Conservation (phyloP, 2,329 filamentous ascomycete genomes). For the Teratosphaeria viscida region DNA sequence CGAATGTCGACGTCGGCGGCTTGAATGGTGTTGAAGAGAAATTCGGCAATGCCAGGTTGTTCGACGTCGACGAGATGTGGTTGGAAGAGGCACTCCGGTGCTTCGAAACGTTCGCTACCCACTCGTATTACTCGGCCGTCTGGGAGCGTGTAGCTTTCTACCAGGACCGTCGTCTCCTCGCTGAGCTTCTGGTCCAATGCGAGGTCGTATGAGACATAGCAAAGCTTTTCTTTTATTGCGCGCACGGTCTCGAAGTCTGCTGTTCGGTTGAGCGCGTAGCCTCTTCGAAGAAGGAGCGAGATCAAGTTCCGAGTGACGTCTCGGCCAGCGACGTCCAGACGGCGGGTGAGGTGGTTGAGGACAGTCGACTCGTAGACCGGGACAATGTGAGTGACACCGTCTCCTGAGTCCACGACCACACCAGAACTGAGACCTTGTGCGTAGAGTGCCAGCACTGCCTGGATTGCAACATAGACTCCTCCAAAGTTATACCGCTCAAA, state of each 20-base stretch:
- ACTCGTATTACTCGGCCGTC: conserved; percentile 94
- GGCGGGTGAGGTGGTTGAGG: conserved; percentile 87
- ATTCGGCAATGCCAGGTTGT: conserved; percentile 90
- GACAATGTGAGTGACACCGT: conserved; percentile 97
- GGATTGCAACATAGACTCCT: conserved; percentile 94
- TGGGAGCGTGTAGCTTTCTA: conserved; percentile 94
- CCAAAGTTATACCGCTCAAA: conserved; percentile 95
- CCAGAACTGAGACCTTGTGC: conserved; percentile 77
- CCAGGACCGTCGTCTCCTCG: conserved; percentile 93
- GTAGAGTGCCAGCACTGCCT: conserved; percentile 90
- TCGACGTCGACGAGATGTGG: conserved; percentile 96
- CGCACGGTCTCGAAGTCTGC: conserved; percentile 98
- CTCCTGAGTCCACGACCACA: conserved; percentile 97
- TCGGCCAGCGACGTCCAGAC: conserved; percentile 88
- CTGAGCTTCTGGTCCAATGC: conserved; percentile 91
- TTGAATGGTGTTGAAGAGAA: conserved; percentile 98
- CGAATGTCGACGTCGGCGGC: conserved; percentile 90
- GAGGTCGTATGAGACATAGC: conserved; percentile 97
- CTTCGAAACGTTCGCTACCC: conserved; percentile 94
- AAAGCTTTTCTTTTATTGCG: conserved; percentile 99
- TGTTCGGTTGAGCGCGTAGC: conserved; percentile 94
- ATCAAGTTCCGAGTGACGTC: conserved; percentile 99
- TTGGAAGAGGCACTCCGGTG: conserved; percentile 96
- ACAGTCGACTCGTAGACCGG: conserved; percentile 98
- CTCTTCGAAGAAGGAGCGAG: conserved; percentile 80